These are phyloP conservation scores for Cylindrotheca closterium DNA, from an alignment of 108 stramenopile species.

Conservation along the genomic window DNA sequence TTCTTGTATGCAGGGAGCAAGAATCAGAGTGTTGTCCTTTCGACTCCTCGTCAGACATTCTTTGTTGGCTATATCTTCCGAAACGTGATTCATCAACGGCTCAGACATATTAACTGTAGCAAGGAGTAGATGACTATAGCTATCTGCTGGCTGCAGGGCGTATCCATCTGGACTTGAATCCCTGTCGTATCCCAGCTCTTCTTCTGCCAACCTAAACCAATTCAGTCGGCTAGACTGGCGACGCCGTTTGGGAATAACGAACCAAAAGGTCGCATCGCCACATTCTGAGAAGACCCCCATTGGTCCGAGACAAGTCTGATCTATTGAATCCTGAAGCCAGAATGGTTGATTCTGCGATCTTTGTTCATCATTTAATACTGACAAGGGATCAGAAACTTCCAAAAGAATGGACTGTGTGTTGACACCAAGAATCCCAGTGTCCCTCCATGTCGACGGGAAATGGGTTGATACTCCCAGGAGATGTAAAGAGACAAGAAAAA, in stretches of 20 bases:
- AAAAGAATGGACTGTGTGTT: constrained; percentile 53
- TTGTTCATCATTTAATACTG: neutral
- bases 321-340: constrained; percentile 69
- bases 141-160: constrained; percentile 31
- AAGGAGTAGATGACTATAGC: neutral
- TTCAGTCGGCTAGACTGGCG: constrained; percentile 21
- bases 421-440: constrained; percentile 52
- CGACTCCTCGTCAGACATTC: constrained; percentile 28
- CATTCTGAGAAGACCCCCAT: constrained; percentile 68
- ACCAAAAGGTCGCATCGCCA: constrained; percentile 82
- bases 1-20: constrained; percentile 54
- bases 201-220: constrained; percentile 30
- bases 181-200: constrained; percentile 15
- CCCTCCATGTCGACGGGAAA: constrained; percentile 10
- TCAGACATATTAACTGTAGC: neutral
- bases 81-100: constrained; percentile 1
- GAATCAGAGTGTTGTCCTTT: constrained; percentile 27
- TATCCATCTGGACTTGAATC: constrained; percentile 13
- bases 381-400: constrained; percentile 22
- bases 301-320: constrained; percentile 66
- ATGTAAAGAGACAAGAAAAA: constrained; percentile 61
- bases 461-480: constrained; percentile 52
- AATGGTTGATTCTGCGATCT: constrained; percentile 32
- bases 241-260: constrained; percentile 27
- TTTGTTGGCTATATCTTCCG: constrained; percentile 11